Percentiles rank a stretch among this genome's conserved stretches.
phyloP scores from a whole-genome alignment of 2,329 filamentous ascomycete genomes.

The Stromatinia cepivora region DNA sequence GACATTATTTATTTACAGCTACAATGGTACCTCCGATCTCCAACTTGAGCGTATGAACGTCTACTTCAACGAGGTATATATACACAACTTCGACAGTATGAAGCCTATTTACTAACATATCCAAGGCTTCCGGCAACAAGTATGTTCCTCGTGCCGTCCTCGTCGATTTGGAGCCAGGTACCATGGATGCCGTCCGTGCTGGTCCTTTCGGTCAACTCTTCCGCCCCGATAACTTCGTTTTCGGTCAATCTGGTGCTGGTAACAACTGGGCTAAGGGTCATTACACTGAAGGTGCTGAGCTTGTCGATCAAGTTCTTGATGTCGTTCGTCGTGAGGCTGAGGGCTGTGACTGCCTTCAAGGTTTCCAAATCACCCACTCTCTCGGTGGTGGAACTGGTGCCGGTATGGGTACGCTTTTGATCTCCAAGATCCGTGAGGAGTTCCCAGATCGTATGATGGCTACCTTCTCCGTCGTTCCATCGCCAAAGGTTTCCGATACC shows the following conservation, averaged over 20 bases:
- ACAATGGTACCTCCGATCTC: conserved; percentile 97
- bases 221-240: conserved; percentile 99
- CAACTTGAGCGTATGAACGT: conserved; percentile 99
- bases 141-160: conserved; percentile 99
- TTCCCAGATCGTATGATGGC: conserved; percentile 99
- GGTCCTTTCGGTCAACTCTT: conserved; percentile 98
- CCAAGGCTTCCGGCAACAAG: conserved; percentile 91
- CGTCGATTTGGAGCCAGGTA: conserved; percentile 98
- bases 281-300: conserved; percentile 99
- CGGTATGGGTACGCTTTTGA: conserved; percentile 99
- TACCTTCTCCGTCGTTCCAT: conserved; percentile 98
- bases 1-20: conserved; percentile 54
- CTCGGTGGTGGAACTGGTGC: conserved; percentile 99
- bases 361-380: conserved; percentile 99
- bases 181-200: conserved; percentile 98
- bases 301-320: conserved; percentile 96
- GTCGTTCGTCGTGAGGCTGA: conserved; percentile 98
- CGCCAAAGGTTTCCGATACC: conserved; percentile 98
- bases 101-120: conserved; percentile 36
- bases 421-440: conserved; percentile 99
- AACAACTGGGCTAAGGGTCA: conserved; percentile 99
- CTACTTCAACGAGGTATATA: conserved; percentile 88
- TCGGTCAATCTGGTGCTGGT: conserved; percentile 98
- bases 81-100: not conserved
- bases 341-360: conserved; percentile 98